phyloP scores from a whole-genome alignment of 2,329 filamentous ascomycete species.

The Aspergillus proliferans region DNA sequence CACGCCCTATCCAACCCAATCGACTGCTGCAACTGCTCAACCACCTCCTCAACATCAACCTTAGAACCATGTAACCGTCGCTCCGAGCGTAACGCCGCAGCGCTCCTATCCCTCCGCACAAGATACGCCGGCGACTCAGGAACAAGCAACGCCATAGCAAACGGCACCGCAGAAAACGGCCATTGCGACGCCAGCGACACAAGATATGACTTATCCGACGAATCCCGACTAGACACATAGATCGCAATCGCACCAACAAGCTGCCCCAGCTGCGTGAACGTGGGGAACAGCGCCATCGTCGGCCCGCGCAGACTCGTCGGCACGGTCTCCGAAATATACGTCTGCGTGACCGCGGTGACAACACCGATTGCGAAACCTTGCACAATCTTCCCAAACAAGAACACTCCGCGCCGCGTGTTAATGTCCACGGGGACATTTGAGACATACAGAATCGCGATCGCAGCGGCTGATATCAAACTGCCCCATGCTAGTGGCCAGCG shows the following conservation, averaged over 20 bases:
- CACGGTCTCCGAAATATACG: conserved; percentile 48
- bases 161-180: conserved; percentile 32
- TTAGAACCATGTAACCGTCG: conserved; percentile 43
- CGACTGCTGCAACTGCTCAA: conserved; percentile 32
- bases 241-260: conserved; percentile 42
- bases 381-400: conserved; percentile 43
- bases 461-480: conserved; percentile 32
- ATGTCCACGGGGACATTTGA: conserved; percentile 25
- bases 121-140: conserved; percentile 50
- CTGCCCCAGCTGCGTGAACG: conserved; percentile 46
- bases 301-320: conserved; percentile 43
- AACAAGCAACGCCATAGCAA: conserved; percentile 40
- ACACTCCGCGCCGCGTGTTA: conserved; percentile 30
- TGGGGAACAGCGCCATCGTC: conserved; percentile 45
- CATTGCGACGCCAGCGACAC: conserved; percentile 21
- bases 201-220: conserved; percentile 24
- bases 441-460: conserved; percentile 31
- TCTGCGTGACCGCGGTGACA: conserved; percentile 39
- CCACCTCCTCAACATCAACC: conserved; percentile 26
- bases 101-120: conserved; percentile 36
- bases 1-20: conserved; percentile 47
- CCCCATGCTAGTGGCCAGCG: conserved; percentile 31
- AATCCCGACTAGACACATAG: conserved; percentile 24
- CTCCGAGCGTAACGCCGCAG: conserved; percentile 39
- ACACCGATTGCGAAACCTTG: conserved; percentile 44